These are phyloP conservation scores for Papilionanthe hybrid DNA, from an alignment of 116 monocot species.

Conservation along the genomic window DNA sequence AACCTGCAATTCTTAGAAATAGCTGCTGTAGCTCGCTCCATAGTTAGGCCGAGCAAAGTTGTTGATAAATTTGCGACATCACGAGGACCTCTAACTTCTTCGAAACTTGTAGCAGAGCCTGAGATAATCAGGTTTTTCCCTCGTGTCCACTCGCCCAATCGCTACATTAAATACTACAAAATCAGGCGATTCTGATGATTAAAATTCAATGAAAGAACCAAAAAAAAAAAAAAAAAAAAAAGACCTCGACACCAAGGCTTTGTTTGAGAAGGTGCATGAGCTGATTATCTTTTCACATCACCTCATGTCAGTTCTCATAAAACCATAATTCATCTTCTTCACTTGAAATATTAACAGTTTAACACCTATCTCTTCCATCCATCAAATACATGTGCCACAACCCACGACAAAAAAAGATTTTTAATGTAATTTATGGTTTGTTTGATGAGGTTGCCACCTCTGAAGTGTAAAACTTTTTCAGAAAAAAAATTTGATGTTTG, in stretches of 20 bases:
- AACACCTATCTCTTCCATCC: background rate
- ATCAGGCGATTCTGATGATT: background rate
- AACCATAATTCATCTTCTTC: background rate
- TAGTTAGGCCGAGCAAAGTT: constrained; percentile 65
- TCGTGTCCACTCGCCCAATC: constrained; percentile 68
- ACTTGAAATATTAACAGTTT: background rate
- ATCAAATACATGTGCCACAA: background rate
- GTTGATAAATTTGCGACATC: constrained; percentile 62
- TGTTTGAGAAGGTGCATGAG: background rate
- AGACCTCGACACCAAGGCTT: background rate
- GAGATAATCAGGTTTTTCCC: constrained; percentile 89
- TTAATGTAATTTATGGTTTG: background rate
- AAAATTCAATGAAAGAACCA: background rate
- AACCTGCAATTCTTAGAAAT: constrained; percentile 77
- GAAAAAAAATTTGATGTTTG: too few relatives aligned
- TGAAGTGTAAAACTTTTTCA: too few relatives aligned
- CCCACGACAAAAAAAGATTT: background rate
- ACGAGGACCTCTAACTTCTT: constrained; percentile 80
- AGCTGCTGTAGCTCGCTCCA: constrained; percentile 72
- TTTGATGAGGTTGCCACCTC: too few relatives aligned
- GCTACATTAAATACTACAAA: constrained; percentile 25
- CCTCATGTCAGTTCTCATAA: background rate
- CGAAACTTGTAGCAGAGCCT: constrained; percentile 61
- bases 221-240: too few relatives aligned
- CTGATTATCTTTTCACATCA: background rate